phyloP scores from a whole-genome alignment of 768 basidiomycete genomes.

The Naganishia onofrii region DNA sequence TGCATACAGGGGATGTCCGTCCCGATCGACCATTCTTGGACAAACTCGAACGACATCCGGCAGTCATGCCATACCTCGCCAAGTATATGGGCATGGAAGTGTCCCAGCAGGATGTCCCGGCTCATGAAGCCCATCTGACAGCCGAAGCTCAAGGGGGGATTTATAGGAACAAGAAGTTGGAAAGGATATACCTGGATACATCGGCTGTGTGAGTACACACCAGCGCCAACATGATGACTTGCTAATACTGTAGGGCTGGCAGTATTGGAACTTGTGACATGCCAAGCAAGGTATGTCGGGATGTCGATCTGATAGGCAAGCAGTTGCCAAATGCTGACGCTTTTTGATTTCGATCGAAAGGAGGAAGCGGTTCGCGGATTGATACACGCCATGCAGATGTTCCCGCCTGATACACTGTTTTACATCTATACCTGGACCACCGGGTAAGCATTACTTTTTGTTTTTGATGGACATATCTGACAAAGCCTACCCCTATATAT shows the following conservation, averaged over 20 bases:
- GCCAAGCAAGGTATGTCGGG: conserved; percentile 41
- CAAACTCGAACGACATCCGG: conserved; percentile 64
- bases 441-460: conserved; percentile 57
- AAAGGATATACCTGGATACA: conserved; percentile 82
- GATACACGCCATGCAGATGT: conserved; percentile 66
- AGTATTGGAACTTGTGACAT: conserved; percentile 51
- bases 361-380: conserved; percentile 66
- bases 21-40: conserved; percentile 80
- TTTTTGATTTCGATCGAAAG: no score
- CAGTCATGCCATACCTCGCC: conserved; percentile 9
- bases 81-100: conserved; percentile 15
- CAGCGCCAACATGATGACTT: background rate
- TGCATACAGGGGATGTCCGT: conserved; percentile 92
- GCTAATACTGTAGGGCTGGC: background rate
- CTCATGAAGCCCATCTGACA: background rate
- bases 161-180: conserved; percentile 53
- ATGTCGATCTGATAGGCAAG: background rate
- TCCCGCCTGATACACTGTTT: conserved; percentile 68
- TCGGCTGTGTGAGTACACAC: conserved; percentile 49
- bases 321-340: background rate
- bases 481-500: no score
- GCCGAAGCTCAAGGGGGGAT: background rate
- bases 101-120: background rate
- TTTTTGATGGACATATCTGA: no score
- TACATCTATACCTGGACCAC: conserved; percentile 93